Base-by-base conservation (phyloP, 495 filamentous ascomycete genomes). In the Penicillium canariense region DNA sequence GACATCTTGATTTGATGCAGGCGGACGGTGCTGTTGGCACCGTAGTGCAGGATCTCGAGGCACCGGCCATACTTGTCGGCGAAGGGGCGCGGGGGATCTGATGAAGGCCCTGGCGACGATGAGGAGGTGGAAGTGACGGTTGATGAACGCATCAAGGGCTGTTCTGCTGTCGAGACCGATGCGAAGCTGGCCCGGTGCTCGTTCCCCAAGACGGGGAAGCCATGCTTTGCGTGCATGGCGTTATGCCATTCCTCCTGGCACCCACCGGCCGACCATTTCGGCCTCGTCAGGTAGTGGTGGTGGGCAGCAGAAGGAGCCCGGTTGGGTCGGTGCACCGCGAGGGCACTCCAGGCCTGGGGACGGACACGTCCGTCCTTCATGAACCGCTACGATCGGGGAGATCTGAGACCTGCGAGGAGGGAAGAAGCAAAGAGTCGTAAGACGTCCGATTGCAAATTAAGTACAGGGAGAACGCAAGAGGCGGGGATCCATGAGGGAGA, bases 41-140 rank as follows among this genome's bases (percentile, higher is more conserved):
- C 69, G 17, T 72, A 72, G 39, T 72, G 69, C 26, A 70, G 43
- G 35, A 72, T 68, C 12, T 68, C 52, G 6, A 55, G 57, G 32
- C 63, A 68, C 4, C 60, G 58, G 20, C 67, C 67, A 34, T 72
- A 69, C 48, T 55, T 65, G n/a, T 60, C 54, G 11, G 53, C 43
- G 48, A 69, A 65, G 0, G 67, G 32, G 7, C 43, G 38, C 15
- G 28, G 32, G 27, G 39, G 27, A 10, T 55, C 38, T 15, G 40
- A 31, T 12, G 35, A 27, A 20, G 40, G 30, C 1, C 18, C 28
- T 44, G 26, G n/a, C n/a, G 45, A 46, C 25, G 18, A 15, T 28
- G 53, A 50, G 26, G n/a, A 25, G 18, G 9, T 28, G 32, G 39
- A 39, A 15, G 15, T 39, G 12, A 42, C 38, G 11, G 45, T 30